These are phyloP conservation scores for Pseudocercospora fuligena DNA, from an alignment of 2,329 filamentous ascomycete genomes.

Conservation along the genomic window DNA sequence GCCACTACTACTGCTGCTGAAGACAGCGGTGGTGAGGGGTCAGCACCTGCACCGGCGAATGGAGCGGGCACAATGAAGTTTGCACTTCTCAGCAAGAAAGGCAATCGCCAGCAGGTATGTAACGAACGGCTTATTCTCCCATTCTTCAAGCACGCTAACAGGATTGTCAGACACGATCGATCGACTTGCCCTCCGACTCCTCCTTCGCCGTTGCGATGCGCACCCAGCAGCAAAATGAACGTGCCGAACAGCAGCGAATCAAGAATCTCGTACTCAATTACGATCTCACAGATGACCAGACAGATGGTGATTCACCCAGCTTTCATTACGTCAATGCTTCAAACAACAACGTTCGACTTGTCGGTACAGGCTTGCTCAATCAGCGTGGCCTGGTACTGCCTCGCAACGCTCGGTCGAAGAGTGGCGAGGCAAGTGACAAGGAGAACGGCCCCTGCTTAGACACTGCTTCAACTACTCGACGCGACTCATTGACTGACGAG, in stretches of 20 bases:
- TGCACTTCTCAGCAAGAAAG: constrained; percentile 91
- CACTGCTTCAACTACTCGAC: constrained; percentile 15
- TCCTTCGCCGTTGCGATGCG: constrained; percentile 96
- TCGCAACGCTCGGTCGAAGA: constrained; percentile 39
- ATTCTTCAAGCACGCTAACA: not conserved
- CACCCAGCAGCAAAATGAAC: constrained; percentile 90
- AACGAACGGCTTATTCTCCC: not conserved
- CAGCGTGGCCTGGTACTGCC: constrained; percentile 42
- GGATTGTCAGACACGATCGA: constrained; percentile 74
- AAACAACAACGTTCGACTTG: constrained; percentile 54
- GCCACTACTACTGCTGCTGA: constrained; percentile 43
- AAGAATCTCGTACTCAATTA: constrained; percentile 97
- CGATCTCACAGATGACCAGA: constrained; percentile 78
- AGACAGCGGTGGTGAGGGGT: constrained; percentile 46
- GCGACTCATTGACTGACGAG: constrained; percentile 36
- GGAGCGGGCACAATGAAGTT: constrained; percentile 83
- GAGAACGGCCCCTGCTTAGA: constrained; percentile 19
- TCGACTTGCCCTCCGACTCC: constrained; percentile 87
- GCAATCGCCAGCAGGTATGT: constrained; percentile 87
- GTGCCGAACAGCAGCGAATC: constrained; percentile 96
- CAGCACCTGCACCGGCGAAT: constrained; percentile 41
- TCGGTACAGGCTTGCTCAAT: constrained; percentile 43
- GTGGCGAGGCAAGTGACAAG: constrained; percentile 26
- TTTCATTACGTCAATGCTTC: constrained; percentile 45
- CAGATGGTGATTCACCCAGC: constrained; percentile 69